Evolutionary conservation across 1,284 basidiomycete species (phyloP).

Genomic region (Heterobasidion occidentale): DNA sequence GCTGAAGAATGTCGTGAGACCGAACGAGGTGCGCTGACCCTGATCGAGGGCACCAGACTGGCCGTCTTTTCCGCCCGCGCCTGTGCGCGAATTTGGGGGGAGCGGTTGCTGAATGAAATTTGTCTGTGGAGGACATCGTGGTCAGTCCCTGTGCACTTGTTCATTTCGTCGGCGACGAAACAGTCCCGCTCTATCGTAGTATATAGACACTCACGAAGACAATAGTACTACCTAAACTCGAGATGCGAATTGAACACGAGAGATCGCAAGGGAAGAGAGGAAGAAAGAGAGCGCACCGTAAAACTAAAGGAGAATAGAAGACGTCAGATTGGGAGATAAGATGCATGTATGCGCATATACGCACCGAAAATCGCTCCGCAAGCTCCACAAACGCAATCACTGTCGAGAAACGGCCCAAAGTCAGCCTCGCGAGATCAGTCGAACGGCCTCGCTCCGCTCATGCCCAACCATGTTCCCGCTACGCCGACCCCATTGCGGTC

Average conservation of each 20-base stretch:
- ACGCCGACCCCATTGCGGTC: too few species aligned
- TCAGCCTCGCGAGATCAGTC: not conserved
- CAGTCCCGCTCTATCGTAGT: too few species aligned
- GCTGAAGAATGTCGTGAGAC: conserved; percentile 56
- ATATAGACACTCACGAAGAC: conserved; percentile 46
- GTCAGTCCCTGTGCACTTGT: too few species aligned
- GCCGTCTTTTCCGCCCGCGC: conserved; percentile 45
- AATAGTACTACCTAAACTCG: conserved; percentile 51
- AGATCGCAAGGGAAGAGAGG: not conserved
- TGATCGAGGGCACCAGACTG: conserved; percentile 67
- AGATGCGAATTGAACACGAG: too few species aligned
- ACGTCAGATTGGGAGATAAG: not conserved
- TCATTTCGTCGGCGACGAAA: too few species aligned
- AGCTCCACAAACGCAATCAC: conserved; percentile 67
- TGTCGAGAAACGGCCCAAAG: conserved; percentile 15
- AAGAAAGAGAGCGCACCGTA: conserved; percentile 19
- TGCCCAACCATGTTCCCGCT: too few species aligned
- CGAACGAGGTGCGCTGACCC: conserved; percentile 62
- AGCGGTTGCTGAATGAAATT: conserved; percentile 71
- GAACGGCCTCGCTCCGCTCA: not conserved
- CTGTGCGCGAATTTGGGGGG: conserved; percentile 59
- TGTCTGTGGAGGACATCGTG: conserved; percentile 29
- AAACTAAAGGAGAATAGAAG: conserved; percentile 18
- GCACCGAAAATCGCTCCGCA: conserved; percentile 70
- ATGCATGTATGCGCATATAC: conserved; percentile 12